Evolutionary conservation across 805 yeast species (phyloP), one percentile per base, ranked within the genome.

Genomic region (Hermanozyma aechmeae): DNA sequence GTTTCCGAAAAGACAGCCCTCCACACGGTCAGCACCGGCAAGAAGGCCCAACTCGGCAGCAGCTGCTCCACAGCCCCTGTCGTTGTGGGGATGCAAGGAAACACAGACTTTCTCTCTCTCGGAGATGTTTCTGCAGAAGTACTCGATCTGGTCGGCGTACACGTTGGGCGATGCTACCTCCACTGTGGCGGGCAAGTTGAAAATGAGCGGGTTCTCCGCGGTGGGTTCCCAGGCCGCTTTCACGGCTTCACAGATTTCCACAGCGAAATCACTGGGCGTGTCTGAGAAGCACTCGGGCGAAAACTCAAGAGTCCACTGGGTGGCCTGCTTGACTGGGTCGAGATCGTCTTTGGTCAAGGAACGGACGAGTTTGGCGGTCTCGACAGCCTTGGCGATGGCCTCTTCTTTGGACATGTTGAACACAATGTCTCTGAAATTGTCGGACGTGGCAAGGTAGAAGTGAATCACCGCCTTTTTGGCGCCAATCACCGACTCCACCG

Each of bases 11-110:
- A 79, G 62, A 64, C 87, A 79, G 33, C 89, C 89, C 57, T 79
- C 89, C 29, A 79, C 82, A 62, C 89, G 70, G 56, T 79, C 87
- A 35, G 82, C 89, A 48, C 89, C 89, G n/a, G 86, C 89, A 46
- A 79, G 58, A 18, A 76, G 43, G 44, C 85, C 87, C 36, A 79
- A 61, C 53, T 79, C 89, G 26, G 84, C 66, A 15, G 89, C 89
- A 25, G 89, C 89, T 31, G 79, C 86, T 48, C 84, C 86, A 51
- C 84, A 78, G 13, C 89, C 89, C 56, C 89, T 69, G 51, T 79
- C 89, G 46, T 79, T 79, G 56, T 79, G 89, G 37, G 81, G 71
- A 48, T 79, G 89, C 11, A 79, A 68, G 14, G 86, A 78, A 34
- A 79, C 71, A 37, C 76, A 60, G 24, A 78, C 72, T 44, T 76